Evolutionary conservation across 192 early-diverging fungal species (phyloP).

Genomic region (Entomortierella chlamydospora): DNA sequence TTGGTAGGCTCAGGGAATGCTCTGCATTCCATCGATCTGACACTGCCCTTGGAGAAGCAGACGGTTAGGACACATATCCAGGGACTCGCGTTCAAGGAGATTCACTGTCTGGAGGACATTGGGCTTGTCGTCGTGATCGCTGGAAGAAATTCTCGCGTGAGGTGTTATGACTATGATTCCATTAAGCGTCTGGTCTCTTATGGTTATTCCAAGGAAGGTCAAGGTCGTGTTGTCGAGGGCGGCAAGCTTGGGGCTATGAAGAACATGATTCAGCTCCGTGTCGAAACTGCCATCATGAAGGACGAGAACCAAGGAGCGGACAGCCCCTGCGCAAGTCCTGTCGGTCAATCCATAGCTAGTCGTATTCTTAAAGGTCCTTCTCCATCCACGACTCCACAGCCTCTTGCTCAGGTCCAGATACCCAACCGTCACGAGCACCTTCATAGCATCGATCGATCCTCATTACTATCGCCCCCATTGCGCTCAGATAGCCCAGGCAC

Average conservation of each 20-base stretch:
- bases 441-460: constrained; percentile 7
- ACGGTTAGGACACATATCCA: constrained; percentile 41
- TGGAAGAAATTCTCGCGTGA: constrained; percentile 35
- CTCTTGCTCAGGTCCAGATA: not conserved
- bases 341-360: not conserved
- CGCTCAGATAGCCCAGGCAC: constrained; percentile 14
- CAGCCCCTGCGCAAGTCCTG: constrained; percentile 6
- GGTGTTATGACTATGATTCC: constrained; percentile 50
- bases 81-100: constrained; percentile 42
- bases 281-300: constrained; percentile 24
- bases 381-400: not conserved
- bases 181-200: constrained; percentile 38
- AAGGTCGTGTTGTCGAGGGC: constrained; percentile 28
- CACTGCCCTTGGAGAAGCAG: constrained; percentile 25
- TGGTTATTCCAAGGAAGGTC: constrained; percentile 48
- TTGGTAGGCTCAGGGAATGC: constrained; percentile 38
- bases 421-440: constrained; percentile 12
- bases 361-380: constrained; percentile 20
- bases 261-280: constrained; percentile 50
- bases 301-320: constrained; percentile 10
- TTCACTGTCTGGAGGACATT: constrained; percentile 48
- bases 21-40: constrained; percentile 48
- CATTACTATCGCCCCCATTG: constrained; percentile 22
- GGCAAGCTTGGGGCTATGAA: constrained; percentile 33
- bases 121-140: constrained; percentile 47